Base-by-base conservation (phyloP, 768 basidiomycete species). In the Mycena pura region DNA sequence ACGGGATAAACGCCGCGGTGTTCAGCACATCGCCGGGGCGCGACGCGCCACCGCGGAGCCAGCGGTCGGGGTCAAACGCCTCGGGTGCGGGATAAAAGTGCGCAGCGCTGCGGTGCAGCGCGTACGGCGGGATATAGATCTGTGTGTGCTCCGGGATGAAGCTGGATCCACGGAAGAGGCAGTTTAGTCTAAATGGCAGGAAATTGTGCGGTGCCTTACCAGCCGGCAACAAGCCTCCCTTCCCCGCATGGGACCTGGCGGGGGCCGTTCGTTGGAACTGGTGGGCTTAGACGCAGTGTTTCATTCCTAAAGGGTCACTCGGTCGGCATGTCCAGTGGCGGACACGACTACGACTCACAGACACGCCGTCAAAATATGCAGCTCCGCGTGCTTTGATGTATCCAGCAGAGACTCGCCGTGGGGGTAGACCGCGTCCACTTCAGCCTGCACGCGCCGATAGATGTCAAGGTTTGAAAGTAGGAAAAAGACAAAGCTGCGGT, bases 1-100 rank as follows among this genome's bases (percentile, higher is more conserved):
- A 81, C 0, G 81, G 78, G 29, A 78, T 70, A 56, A 79, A 81
- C 9, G 78, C 79, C 2, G 65, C 48, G 3, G 68, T 24, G 50
- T 77, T 68, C 48, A 67, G 69, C 27, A 52, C 61, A 44, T 65
- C 19, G 8, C 48, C 49, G 9, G 17, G 38, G 34, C 32, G 32
- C 64, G 17, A 57, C 45, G 63, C 58, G 2, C 40, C 22, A 7
- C 70, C 53, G 5, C n/a, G n/a, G n/a, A 77, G 63, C 77, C 77
- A 80, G n/a, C 78, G 70, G 47, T 80, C 78, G 1, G 78, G 78
- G 65, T 77, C 68, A 71, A 84, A 84, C 6, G 65, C 24, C 25
- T 81, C 72, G 5, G 84, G 81, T 25, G 74, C 67, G 0, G 80
- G 80, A 0, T 78, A 78, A 60, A 85, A 85, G 69, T 83, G 69